A percentile compares a stretch with the other conserved stretches of the same genome.
These are phyloP conservation scores for Macroventuria anomochaeta DNA, from an alignment of 2,329 filamentous ascomycete genomes.

Conservation along the genomic window DNA sequence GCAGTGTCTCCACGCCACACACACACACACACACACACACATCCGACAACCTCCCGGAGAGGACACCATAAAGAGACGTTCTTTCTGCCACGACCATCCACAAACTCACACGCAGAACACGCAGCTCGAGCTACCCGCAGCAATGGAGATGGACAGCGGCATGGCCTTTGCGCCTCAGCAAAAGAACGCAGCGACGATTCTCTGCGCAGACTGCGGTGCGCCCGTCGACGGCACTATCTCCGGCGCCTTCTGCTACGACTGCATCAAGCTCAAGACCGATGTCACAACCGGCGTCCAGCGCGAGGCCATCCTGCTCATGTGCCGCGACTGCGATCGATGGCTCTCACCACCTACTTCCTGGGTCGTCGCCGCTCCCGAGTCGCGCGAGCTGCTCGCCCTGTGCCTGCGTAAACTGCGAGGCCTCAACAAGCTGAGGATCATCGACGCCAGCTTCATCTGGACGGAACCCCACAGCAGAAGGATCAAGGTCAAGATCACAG, in stretches of 20 bases:
- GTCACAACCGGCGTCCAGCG: constrained; percentile 90
- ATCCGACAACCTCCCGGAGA: not conserved
- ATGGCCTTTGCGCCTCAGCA: constrained; percentile 49
- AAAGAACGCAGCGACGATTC: constrained; percentile 69
- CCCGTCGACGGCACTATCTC: constrained; percentile 88
- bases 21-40: constrained; percentile 8
- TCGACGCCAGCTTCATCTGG: constrained; percentile 97
- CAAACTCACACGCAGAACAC: not conserved
- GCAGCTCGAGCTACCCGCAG: constrained; percentile 16
- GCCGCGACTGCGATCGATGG: constrained; percentile 92
- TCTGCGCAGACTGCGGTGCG: constrained; percentile 97
- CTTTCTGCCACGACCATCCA: not conserved
- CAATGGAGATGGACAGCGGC: constrained; percentile 52
- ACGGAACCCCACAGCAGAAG: constrained; percentile 95
- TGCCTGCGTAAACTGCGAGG: constrained; percentile 89
- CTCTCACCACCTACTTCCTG: constrained; percentile 84
- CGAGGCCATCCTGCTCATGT: constrained; percentile 88
- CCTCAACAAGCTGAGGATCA: constrained; percentile 87
- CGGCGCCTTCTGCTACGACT: constrained; percentile 93
- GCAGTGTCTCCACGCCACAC: constrained; percentile 4
- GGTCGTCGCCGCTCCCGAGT: constrained; percentile 85
- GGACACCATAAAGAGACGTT: not conserved
- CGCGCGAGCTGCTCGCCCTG: constrained; percentile 87
- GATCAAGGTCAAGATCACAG: constrained; percentile 93
- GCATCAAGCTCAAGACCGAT: constrained; percentile 91